Percentiles rank a stretch among this genome's conserved stretches.
Evolutionary conservation across 495 filamentous ascomycete genomes (phyloP).

Genomic region (Aspergillus sclerotiicarbonarius): DNA sequence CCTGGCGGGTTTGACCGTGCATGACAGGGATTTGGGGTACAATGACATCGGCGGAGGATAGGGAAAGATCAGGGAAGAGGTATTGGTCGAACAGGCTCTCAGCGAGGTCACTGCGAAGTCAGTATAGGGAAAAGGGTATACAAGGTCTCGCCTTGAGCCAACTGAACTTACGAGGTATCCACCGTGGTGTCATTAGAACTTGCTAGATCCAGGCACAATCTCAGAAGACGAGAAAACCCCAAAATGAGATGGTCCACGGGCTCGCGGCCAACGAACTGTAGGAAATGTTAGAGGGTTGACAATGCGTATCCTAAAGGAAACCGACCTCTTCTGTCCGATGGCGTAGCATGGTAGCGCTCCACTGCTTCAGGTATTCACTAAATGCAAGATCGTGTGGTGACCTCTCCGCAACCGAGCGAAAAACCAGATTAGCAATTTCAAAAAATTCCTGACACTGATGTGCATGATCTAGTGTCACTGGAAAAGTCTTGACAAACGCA

Average conservation of each 20-base stretch:
- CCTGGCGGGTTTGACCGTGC: conserved; percentile 56
- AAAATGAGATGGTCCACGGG: conserved; percentile 46
- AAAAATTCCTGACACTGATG: conserved; percentile 57
- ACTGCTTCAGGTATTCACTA: conserved; percentile 48
- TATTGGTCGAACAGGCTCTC: conserved; percentile 63
- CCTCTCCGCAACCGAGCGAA: conserved; percentile 53
- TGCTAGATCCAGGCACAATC: conserved; percentile 49
- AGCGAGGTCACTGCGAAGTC: conserved; percentile 41
- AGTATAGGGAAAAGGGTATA: conserved; percentile 2
- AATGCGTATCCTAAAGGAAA: neutral
- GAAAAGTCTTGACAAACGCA: conserved; percentile 48
- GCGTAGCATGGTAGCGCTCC: conserved; percentile 53
- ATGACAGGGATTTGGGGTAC: conserved; percentile 46
- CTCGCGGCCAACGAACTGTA: conserved; percentile 50
- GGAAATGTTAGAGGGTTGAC: conserved; percentile 5
- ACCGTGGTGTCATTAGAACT: conserved; percentile 42
- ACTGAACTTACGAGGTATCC: conserved; percentile 32
- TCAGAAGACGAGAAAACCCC: conserved; percentile 47
- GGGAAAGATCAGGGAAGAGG: conserved; percentile 63
- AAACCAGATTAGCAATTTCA: conserved; percentile 48
- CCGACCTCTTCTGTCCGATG: conserved; percentile 53
- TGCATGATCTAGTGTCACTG: conserved; percentile 41
- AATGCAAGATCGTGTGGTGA: conserved; percentile 51
- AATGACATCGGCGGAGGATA: conserved; percentile 19
- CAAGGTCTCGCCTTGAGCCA: neutral